Conservation (phyloP, 169 alveolate genomes). For the Plasmodium yoelii region DNA sequence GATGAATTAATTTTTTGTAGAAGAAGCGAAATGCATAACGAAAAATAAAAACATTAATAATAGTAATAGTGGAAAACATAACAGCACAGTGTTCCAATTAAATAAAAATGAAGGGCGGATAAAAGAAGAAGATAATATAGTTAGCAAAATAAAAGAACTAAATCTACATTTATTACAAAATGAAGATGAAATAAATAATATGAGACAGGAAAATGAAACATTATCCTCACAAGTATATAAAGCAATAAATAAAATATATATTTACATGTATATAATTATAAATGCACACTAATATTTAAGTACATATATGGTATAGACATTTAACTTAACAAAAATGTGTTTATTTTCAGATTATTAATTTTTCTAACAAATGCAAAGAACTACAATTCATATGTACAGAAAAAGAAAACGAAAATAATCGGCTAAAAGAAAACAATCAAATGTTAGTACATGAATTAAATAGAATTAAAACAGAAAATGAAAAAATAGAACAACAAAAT, state of each 20-base stretch:
- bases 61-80: neutral
- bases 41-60: slow-evolving; percentile 6
- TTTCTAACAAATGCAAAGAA: slow-evolving; percentile 56
- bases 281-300: neutral
- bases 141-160: slow-evolving; percentile 54
- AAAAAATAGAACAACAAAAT: slow-evolving; percentile 16
- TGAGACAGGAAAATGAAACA: slow-evolving; percentile 51
- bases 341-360: slow-evolving; percentile 28
- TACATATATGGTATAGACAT: neutral
- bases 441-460: slow-evolving; percentile 19
- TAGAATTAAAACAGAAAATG: slow-evolving; percentile 23
- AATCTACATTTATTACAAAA: slow-evolving; percentile 34
- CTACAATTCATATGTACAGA: slow-evolving; percentile 26
- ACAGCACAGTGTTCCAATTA: neutral
- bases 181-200: slow-evolving; percentile 48
- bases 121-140: slow-evolving; percentile 41
- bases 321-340: neutral
- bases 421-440: slow-evolving; percentile 26
- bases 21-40: neutral
- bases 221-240: slow-evolving; percentile 44
- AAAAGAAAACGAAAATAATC: slow-evolving; percentile 14
- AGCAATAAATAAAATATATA: too few relatives aligned
- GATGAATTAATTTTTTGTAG: neutral
- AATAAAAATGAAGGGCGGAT: slow-evolving; percentile 5
- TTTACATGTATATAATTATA: neutral